Evolutionary conservation across 495 filamentous ascomycete genomes (phyloP).

Genomic region (Lasiosphaeria miniovina): DNA sequence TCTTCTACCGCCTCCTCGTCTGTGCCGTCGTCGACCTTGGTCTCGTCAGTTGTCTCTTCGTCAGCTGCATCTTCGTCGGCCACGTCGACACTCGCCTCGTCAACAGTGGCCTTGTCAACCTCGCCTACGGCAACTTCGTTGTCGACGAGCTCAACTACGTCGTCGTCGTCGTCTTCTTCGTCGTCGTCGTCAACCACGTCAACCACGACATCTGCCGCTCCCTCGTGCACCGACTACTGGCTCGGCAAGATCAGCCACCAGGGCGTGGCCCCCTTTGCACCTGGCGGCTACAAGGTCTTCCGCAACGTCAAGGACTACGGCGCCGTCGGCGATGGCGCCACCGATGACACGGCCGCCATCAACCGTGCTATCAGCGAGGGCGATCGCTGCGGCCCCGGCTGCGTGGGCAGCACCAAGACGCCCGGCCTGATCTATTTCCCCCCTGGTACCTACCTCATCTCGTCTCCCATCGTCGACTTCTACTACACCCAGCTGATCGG

Average conservation of each 20-base stretch:
- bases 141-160: no score
- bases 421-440: constrained; percentile 77
- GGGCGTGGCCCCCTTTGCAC: constrained; percentile 45
- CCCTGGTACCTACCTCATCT: constrained; percentile 69
- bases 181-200: background rate
- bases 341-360: constrained; percentile 81
- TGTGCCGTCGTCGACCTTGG: no score
- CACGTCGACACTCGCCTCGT: no score
- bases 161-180: no score
- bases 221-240: constrained; percentile 39
- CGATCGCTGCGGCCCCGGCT: constrained; percentile 69
- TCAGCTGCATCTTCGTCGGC: no score
- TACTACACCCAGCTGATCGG: constrained; percentile 67
- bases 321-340: constrained; percentile 60
- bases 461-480: constrained; percentile 59
- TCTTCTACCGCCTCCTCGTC: no score
- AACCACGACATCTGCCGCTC: background rate
- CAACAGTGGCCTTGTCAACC: no score
- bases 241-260: constrained; percentile 45
- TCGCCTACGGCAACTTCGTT: no score
- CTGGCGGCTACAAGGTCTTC: constrained; percentile 47
- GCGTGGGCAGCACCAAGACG: constrained; percentile 70
- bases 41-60: no score
- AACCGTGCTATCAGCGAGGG: constrained; percentile 75
- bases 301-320: constrained; percentile 59